Conservation (phyloP, 805 yeast genomes). For the Cyberlindnera lachancei region DNA sequence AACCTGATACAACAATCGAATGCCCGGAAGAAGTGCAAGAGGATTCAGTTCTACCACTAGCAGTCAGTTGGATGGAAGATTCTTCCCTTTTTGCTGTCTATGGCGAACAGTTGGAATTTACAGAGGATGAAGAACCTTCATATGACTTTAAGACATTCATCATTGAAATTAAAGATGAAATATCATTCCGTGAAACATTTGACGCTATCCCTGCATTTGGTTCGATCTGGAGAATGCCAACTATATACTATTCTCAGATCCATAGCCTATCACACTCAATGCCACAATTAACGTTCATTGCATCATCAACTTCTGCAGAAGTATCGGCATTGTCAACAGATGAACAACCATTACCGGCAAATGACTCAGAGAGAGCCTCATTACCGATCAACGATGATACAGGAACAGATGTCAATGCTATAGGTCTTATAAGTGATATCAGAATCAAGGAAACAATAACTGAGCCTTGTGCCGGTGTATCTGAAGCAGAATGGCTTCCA, state of each 20-base stretch:
- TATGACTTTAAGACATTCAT: constrained; percentile 21
- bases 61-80: constrained; percentile 14
- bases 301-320: constrained; percentile 63
- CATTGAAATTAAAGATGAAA: constrained; percentile 2
- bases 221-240: constrained; percentile 36
- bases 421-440: constrained; percentile 64
- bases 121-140: constrained; percentile 26
- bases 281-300: constrained; percentile 35
- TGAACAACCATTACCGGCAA: constrained; percentile 39
- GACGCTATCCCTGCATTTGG: constrained; percentile 51
- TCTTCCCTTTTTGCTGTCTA: constrained; percentile 21
- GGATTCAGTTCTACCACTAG: constrained; percentile 9
- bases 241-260: constrained; percentile 36
- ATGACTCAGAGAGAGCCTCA: constrained; percentile 67
- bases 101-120: constrained; percentile 17
- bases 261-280: constrained; percentile 32
- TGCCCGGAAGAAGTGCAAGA: constrained; percentile 14
- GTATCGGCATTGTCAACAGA: constrained; percentile 36
- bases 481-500: constrained; percentile 56
- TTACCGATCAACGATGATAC: constrained; percentile 63
- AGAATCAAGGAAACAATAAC: constrained; percentile 34
- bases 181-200: constrained; percentile 25
- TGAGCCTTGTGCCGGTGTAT: constrained; percentile 53
- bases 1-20: constrained; percentile 4
- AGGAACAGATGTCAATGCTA: constrained; percentile 61